Conservation (phyloP, 2,329 filamentous ascomycete genomes). For the Cercospora sojina region DNA sequence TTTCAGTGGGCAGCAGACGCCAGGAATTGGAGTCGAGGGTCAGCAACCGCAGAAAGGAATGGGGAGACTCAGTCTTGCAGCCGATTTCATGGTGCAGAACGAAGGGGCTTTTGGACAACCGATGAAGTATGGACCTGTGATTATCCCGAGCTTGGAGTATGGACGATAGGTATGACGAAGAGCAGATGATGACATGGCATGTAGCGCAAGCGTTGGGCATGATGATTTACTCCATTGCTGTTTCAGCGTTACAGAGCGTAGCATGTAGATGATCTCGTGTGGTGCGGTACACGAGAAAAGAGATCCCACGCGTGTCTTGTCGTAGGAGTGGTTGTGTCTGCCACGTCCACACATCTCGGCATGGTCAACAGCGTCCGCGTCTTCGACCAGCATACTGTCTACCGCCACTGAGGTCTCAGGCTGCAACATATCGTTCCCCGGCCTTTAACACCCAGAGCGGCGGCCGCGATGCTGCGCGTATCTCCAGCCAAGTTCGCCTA, state of each 20-base stretch:
- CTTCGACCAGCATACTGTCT: neutral
- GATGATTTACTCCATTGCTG: neutral
- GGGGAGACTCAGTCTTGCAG: slow-evolving; percentile 73
- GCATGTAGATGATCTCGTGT: neutral
- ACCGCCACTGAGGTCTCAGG: neutral
- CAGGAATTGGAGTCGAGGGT: slow-evolving; percentile 22
- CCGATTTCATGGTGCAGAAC: slow-evolving; percentile 95
- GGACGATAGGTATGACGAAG: slow-evolving; percentile 39
- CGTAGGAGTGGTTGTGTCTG: neutral
- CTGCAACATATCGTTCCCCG: neutral
- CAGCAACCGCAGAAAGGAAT: slow-evolving; percentile 21
- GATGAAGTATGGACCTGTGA: slow-evolving; percentile 95
- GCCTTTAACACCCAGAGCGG: neutral
- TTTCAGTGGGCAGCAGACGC: slow-evolving; percentile 25
- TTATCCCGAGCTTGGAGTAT: slow-evolving; percentile 70
- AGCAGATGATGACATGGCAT: neutral
- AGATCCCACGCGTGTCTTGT: neutral
- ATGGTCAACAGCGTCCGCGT: neutral
- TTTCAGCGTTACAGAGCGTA: neutral
- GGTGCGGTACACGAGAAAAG: neutral
- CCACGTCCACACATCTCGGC: neutral
- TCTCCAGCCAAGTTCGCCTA: neutral
- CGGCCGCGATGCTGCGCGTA: neutral
- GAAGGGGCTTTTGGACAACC: slow-evolving; percentile 77
- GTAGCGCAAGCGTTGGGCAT: neutral